Percentiles rank a stretch among this genome's conserved stretches.
Evolutionary conservation across 2,329 filamentous ascomycete genomes (phyloP).

Genomic region (Blumeria hordei): DNA sequence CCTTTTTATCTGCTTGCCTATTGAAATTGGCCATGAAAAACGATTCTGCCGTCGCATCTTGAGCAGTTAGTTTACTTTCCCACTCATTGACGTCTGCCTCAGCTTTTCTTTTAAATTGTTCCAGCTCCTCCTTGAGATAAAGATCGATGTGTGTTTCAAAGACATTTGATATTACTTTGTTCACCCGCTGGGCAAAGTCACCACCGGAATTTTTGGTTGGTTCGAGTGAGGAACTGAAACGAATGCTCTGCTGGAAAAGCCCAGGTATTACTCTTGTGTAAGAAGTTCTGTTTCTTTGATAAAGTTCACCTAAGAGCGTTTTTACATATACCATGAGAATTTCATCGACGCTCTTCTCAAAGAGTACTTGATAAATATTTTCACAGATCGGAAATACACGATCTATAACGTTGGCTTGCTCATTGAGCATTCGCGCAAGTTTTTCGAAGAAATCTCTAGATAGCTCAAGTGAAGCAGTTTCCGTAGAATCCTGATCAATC

Average conservation of each 20-base stretch:
- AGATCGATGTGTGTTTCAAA: conserved; percentile 89
- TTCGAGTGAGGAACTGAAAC: conserved; percentile 48
- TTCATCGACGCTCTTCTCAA: conserved; percentile 65
- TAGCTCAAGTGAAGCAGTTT: conserved; percentile 53
- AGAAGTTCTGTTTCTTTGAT: conserved; percentile 45
- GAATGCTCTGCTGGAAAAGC: conserved; percentile 64
- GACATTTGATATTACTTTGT: conserved; percentile 41
- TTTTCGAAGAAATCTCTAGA: conserved; percentile 60
- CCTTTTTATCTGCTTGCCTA: conserved; percentile 81
- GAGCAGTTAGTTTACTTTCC: conserved; percentile 79
- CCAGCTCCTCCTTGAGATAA: conserved; percentile 77
- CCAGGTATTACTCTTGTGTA: conserved; percentile 76
- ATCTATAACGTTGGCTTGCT: conserved; percentile 59
- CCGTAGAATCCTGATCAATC: conserved; percentile 39
- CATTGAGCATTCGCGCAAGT: conserved; percentile 52
- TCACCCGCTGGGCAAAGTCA: conserved; percentile 38
- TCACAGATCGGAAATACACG: conserved; percentile 52
- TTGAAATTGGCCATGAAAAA: conserved; percentile 94
- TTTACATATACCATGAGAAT: conserved; percentile 68
- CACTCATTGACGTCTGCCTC: conserved; percentile 58
- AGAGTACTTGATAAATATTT: conserved; percentile 50
- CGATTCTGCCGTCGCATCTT: conserved; percentile 73
- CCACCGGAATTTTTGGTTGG: conserved; percentile 37
- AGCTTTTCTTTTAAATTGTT: conserved; percentile 55
- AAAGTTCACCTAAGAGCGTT: conserved; percentile 65